Base-by-base conservation (phyloP, 192 early-diverging fungal species). In the Blastocladiella britannica region DNA sequence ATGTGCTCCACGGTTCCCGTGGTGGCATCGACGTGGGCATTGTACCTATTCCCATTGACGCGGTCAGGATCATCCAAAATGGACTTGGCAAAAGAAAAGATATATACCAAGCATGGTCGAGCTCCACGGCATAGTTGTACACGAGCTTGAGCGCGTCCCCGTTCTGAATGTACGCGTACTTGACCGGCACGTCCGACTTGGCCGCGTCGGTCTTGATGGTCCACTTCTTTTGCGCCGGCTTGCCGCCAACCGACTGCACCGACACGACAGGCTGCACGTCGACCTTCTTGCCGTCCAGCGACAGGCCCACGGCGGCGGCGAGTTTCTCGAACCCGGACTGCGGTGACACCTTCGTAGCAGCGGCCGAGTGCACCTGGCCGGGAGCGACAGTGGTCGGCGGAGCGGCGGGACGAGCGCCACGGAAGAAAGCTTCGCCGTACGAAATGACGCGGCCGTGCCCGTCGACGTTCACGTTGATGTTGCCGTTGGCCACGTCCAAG, bases 381-480 rank as follows among this genome's bases (percentile, higher is more conserved):
- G n/a, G n/a, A n/a, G n/a, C n/a, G 53, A 37, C 20, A 9, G 37
- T 47, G 15, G 37, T 20, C 15, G 37, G 15, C 37, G 37, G 37
- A 9, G 12, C n/a, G 37, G 37, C 37, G 5, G 37, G 23, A 28
- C 61, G 22, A 4, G 27, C 54, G 4, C 25, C 25, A 55, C 29
- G 62, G 58, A 20, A 55, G 73, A 70, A 47, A 9, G 12, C n/a
- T 9, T 47, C 37, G 15, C 37, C 37, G 43, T 67, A 69, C 23
- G 65, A 68, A n/a, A 73, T 55, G 53, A 76, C 55, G 52, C 43
- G 28, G 43, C 63, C 63, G 20, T 58, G 37, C 6, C 25, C 12
- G 52, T 73, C 67, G 37, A 92, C 66, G 61, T 95, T 90, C 66
- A 88, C 68, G 62, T 86, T 89, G 52, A 84, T 86, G 62, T 91